A percentile compares a stretch with the other conserved stretches of the same genome.
Evolutionary conservation across 495 filamentous ascomycete genomes (phyloP).

Genomic region (Tuber borchii): DNA sequence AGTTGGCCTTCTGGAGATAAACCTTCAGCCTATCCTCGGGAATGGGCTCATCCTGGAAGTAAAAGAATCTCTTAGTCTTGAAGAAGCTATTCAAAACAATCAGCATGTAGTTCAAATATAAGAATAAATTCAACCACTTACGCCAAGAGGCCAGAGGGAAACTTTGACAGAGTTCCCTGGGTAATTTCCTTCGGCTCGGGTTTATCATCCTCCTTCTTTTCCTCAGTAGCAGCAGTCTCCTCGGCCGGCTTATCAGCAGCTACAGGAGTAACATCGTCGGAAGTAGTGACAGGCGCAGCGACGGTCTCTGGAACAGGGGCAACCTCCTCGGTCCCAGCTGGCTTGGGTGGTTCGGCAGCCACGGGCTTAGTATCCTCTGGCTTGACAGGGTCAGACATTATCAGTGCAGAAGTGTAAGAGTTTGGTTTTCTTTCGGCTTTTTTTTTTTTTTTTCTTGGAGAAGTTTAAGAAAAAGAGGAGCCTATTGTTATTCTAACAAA

Average conservation of each 20-base stretch:
- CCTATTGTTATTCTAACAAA: conserved; percentile 11
- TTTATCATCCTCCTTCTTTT: conserved; percentile 52
- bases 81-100: conserved; percentile 32
- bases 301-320: conserved; percentile 47
- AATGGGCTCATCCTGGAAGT: conserved; percentile 77
- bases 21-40: conserved; percentile 63
- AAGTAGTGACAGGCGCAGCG: conserved; percentile 42
- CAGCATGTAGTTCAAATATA: neutral
- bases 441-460: neutral
- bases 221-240: conserved; percentile 44
- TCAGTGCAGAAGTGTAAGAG: conserved; percentile 8
- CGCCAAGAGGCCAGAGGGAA: conserved; percentile 67
- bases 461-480: conserved; percentile 4
- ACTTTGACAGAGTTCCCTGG: conserved; percentile 52
- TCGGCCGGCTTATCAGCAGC: conserved; percentile 48
- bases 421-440: neutral
- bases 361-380: conserved; percentile 49
- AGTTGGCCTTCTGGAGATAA: conserved; percentile 84
- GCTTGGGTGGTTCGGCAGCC: conserved; percentile 43
- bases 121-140: conserved; percentile 49
- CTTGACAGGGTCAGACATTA: conserved; percentile 42
- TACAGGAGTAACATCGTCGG: conserved; percentile 49
- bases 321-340: conserved; percentile 42
- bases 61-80: conserved; percentile 73
- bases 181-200: conserved; percentile 55